These are phyloP conservation scores for Fusarium bulbicola DNA, from an alignment of 2,329 filamentous ascomycete genomes.

Conservation along the genomic window DNA sequence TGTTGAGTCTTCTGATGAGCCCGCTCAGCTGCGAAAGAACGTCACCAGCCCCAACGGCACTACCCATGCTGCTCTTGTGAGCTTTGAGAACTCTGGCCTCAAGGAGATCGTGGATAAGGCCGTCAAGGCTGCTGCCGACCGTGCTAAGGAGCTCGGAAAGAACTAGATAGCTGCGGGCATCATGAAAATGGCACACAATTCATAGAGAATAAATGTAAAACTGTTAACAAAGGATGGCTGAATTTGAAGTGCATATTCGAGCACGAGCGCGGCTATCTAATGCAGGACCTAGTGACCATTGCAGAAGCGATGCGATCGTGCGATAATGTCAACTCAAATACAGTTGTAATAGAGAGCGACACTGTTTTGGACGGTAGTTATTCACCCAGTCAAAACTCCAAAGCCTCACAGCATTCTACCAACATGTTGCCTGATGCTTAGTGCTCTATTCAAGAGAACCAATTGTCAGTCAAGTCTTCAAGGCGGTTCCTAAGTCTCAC, in stretches of 20 bases:
- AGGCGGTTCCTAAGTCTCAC: no score
- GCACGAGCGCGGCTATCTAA: rapidly evolving
- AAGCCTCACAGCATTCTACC: no score
- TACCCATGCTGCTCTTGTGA: slow-evolving; percentile 59
- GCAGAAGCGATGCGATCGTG: not conserved
- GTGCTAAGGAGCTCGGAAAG: slow-evolving; percentile 56
- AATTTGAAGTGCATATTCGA: not conserved
- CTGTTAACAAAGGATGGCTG: not conserved
- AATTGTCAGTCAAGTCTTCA: no score
- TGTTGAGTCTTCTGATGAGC: slow-evolving; percentile 55
- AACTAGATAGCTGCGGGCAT: slow-evolving; percentile 15
- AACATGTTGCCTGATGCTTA: no score
- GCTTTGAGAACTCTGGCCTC: slow-evolving; percentile 56
- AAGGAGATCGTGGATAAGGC: slow-evolving; percentile 55
- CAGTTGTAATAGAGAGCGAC: no score
- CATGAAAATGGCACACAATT: rapidly evolving
- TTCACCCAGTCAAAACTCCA: no score
- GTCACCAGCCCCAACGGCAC: slow-evolving; percentile 64
- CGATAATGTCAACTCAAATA: not conserved
- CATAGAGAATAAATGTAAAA: not conserved
- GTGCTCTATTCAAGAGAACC: no score
- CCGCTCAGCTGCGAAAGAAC: slow-evolving; percentile 58
- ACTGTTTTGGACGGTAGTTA: no score
- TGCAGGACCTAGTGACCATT: rapidly evolving
- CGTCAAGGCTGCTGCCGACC: slow-evolving; percentile 56